Percentiles rank a stretch among this genome's conserved stretches.
These are phyloP conservation scores for Malus sieversii DNA, from an alignment of 306 rosid species.

Conservation along the genomic window DNA sequence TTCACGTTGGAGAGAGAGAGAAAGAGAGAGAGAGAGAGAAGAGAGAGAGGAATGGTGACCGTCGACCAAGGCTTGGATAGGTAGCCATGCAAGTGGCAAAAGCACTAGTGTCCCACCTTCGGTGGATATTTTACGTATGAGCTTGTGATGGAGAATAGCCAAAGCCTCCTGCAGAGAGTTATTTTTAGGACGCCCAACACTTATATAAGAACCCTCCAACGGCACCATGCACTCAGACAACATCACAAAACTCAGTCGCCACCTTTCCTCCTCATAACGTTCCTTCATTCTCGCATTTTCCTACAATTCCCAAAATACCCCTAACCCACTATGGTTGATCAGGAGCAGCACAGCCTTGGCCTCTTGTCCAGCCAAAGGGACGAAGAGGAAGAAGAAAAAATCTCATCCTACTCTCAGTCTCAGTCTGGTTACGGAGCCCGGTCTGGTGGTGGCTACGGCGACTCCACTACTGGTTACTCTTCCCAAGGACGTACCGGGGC, in stretches of 20 bases:
- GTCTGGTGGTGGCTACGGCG: neutral
- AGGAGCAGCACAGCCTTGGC: neutral
- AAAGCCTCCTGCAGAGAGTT: neutral
- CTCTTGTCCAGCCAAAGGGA: neutral
- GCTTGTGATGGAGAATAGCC: neutral
- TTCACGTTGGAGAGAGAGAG: too few species aligned
- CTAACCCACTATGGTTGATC: neutral
- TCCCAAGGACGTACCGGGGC: neutral
- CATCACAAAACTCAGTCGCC: neutral
- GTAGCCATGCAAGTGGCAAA: neutral
- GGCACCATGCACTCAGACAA: neutral
- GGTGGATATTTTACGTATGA: neutral
- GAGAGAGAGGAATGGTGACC: too few species aligned
- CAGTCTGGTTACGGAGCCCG: neutral
- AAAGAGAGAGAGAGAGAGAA: too few species aligned
- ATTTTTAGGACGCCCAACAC: neutral
- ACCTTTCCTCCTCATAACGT: neutral
- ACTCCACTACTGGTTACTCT: neutral
- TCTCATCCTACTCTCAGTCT: neutral
- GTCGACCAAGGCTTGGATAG: neutral
- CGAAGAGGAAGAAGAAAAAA: neutral
- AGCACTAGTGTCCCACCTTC: neutral
- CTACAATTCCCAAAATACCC: neutral
- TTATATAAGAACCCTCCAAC: neutral
- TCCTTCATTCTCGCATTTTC: neutral